Evolutionary conservation across 495 filamentous ascomycete species (phyloP).

Genomic region (Penicillium psychrofluorescens): DNA sequence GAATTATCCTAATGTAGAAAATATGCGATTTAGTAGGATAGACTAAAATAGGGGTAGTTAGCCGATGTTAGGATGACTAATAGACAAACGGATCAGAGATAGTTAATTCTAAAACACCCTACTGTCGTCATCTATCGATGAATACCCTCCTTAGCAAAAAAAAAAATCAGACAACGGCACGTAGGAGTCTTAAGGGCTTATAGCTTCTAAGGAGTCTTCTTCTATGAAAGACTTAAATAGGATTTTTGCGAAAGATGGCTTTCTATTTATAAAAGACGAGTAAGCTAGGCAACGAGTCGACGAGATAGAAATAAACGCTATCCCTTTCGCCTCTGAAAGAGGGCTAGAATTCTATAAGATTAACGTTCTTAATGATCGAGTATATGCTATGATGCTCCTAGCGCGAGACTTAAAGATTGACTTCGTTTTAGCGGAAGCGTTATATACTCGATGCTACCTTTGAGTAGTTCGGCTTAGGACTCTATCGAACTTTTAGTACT

Average conservation of each 20-base stretch:
- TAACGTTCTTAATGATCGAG: background rate
- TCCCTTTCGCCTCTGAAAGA: background rate
- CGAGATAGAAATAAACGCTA: background rate
- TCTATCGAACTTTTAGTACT: background rate
- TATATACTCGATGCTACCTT: background rate
- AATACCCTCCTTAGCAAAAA: background rate
- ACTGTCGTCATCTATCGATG: background rate
- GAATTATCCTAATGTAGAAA: background rate
- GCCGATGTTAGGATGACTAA: too few species aligned
- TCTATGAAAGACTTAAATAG: background rate
- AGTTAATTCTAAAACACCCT: background rate
- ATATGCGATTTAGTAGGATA: background rate
- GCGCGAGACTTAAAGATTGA: background rate
- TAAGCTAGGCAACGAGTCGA: background rate
- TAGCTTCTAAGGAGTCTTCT: background rate
- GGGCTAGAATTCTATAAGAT: background rate
- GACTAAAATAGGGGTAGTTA: too few species aligned
- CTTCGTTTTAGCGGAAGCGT: background rate
- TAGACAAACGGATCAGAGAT: background rate
- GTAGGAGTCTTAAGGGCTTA: background rate
- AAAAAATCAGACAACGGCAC: background rate
- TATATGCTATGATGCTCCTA: background rate
- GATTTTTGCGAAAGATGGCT: background rate
- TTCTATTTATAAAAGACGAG: background rate
- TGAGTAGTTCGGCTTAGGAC: background rate